These are phyloP conservation scores for Aristolochia fimbriata DNA, from an alignment of 164 flowering plant species.

Conservation along the genomic window DNA sequence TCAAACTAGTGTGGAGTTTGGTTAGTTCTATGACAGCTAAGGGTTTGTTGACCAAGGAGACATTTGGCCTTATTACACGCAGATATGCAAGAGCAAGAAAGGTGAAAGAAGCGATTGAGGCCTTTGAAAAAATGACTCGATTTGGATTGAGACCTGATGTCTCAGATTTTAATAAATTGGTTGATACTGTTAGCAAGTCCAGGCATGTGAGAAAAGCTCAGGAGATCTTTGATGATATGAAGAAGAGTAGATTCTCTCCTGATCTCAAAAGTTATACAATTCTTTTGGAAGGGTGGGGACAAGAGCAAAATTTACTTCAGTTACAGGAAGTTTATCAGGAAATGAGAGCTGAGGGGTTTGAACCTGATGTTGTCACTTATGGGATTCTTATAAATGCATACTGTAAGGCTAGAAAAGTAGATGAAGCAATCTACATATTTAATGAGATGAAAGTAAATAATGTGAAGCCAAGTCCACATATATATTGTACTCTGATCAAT, in stretches of 20 bases:
- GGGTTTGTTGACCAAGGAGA: constrained; percentile 45
- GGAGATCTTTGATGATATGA: constrained; percentile 52
- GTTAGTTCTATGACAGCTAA: constrained; percentile 47
- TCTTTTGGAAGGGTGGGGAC: constrained; percentile 77
- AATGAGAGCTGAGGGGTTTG: constrained; percentile 33
- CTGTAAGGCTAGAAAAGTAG: constrained; percentile 10
- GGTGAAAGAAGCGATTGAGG: constrained; percentile 47
- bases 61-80: constrained; percentile 50
- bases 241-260: constrained; percentile 21
- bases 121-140: constrained; percentile 60
- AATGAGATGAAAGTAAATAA: constrained; percentile 16
- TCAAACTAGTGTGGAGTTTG: constrained; percentile 48
- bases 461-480: constrained; percentile 14
- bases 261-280: constrained; percentile 28
- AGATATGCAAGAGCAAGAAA: constrained; percentile 64
- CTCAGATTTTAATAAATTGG: constrained; percentile 52
- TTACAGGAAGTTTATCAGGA: constrained; percentile 49
- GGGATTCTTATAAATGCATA: constrained; percentile 20
- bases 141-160: constrained; percentile 51
- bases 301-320: constrained; percentile 32
- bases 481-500: constrained; percentile 55
- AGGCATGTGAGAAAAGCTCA: constrained; percentile 52
- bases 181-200: constrained; percentile 60
- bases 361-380: constrained; percentile 21
- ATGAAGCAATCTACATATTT: constrained; percentile 16